Conservation (phyloP, 2,329 filamentous ascomycete genomes). For the Harringtonia aguacate region DNA sequence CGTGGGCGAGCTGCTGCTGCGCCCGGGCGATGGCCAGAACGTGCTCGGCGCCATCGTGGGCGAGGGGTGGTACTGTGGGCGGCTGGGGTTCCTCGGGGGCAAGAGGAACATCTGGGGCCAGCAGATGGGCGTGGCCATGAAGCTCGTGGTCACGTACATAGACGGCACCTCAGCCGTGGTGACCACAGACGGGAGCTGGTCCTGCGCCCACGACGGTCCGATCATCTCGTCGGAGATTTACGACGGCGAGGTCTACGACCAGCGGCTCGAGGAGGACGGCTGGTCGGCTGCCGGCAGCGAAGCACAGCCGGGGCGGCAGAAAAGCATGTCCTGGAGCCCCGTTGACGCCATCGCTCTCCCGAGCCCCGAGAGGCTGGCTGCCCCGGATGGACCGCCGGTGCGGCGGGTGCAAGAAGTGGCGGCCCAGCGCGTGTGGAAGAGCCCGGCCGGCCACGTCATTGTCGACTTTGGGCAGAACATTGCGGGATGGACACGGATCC, state of each 20-base stretch:
- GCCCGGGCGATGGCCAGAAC: too few species aligned
- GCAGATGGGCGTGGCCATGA: slow-evolving; percentile 10
- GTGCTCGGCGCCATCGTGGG: too few species aligned
- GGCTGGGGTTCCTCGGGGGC: slow-evolving; percentile 13
- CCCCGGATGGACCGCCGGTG: slow-evolving; percentile 31
- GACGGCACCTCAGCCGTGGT: too few species aligned
- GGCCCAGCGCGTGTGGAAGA: too few species aligned
- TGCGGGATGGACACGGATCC: slow-evolving; percentile 36
- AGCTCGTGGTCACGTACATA: slow-evolving; percentile 8
- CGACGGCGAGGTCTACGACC: slow-evolving; percentile 41
- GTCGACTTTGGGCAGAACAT: slow-evolving; percentile 51
- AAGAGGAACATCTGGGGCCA: slow-evolving; percentile 13
- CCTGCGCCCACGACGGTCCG: slow-evolving; percentile 13
- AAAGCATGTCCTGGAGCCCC: too few species aligned
- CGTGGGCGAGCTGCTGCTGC: too few species aligned
- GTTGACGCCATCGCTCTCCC: too few species aligned
- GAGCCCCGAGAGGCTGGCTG: slow-evolving; percentile 15
- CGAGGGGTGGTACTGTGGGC: slow-evolving; percentile 32
- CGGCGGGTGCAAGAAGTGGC: too few species aligned
- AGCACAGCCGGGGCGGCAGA: too few species aligned
- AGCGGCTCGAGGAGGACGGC: slow-evolving; percentile 13
- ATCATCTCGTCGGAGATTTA: slow-evolving; percentile 33
- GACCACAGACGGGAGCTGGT: too few species aligned
- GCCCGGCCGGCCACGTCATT: too few species aligned
- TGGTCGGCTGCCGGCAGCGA: too few species aligned